Conservation (phyloP, 108 stramenopile species). For the Cyclotella baltica region DNA sequence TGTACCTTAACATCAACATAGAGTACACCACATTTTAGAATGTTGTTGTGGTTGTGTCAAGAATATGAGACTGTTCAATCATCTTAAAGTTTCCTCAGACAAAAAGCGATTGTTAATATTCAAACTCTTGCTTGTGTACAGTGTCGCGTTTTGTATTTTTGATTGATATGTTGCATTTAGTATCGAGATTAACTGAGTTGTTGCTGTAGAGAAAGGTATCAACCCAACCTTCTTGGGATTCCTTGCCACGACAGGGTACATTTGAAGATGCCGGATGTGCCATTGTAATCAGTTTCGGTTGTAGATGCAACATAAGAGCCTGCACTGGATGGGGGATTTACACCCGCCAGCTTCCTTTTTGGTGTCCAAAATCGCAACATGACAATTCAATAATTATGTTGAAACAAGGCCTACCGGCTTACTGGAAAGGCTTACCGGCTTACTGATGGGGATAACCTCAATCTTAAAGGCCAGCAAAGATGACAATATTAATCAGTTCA, state of each 20-base stretch:
- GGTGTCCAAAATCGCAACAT: no score
- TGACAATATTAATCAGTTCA: no score
- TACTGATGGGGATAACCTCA: no score
- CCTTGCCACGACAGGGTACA: background rate
- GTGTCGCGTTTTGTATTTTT: background rate
- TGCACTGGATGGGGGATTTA: background rate
- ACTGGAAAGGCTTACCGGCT: no score
- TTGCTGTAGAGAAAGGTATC: background rate
- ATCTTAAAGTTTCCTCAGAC: background rate
- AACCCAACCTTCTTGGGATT: background rate
- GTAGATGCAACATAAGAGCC: background rate
- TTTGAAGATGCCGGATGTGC: background rate
- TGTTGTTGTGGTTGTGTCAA: conserved; percentile 8
- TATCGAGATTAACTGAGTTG: background rate
- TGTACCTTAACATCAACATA: conserved; percentile 2
- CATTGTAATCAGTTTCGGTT: background rate
- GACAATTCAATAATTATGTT: no score
- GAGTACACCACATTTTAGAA: background rate
- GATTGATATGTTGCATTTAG: background rate
- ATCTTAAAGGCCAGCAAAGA: no score
- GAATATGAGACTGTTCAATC: conserved; percentile 2
- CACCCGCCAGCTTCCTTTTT: no score
- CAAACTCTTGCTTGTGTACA: background rate
- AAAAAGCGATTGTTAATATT: background rate
- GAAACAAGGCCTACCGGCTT: no score